These are phyloP conservation scores for Erigeron canadensis DNA, from an alignment of 129 eudicot species.

Conservation along the genomic window DNA sequence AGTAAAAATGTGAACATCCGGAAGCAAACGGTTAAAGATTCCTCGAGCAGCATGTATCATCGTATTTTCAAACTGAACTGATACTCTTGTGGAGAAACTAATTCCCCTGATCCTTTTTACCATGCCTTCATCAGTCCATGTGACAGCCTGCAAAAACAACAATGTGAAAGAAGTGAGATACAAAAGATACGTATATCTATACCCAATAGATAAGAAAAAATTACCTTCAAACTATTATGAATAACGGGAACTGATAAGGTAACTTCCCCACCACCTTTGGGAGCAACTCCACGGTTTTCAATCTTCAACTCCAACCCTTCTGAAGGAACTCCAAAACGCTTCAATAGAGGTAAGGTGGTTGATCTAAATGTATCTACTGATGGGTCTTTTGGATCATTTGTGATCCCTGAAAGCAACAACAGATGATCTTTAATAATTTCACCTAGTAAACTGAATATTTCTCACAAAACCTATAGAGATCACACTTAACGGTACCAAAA, in stretches of 20 bases:
- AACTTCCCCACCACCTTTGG: constrained; percentile 93
- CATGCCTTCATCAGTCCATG: constrained; percentile 93
- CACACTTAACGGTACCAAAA: not conserved
- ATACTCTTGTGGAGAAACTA: constrained; percentile 77
- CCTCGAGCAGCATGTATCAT: constrained; percentile 97
- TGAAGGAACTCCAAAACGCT: constrained; percentile 78
- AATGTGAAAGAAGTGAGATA: not conserved
- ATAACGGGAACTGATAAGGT: constrained; percentile 72
- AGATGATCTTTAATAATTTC: not conserved
- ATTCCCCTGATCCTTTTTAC: constrained; percentile 91
- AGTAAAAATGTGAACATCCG: constrained; percentile 81
- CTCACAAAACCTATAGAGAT: not conserved
- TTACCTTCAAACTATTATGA: constrained; percentile 64
- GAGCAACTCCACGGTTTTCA: constrained; percentile 92
- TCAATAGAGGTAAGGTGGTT: constrained; percentile 67
- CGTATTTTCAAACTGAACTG: constrained; percentile 84
- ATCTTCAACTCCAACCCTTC: constrained; percentile 78
- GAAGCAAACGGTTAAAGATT: constrained; percentile 79
- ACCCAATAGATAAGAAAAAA: not conserved
- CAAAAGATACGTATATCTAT: not conserved
- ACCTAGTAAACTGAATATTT: not conserved
- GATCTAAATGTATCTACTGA: constrained; percentile 86
- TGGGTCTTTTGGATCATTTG: constrained; percentile 92
- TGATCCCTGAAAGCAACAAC: constrained; percentile 63
- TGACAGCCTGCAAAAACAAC: constrained; percentile 57